Evolutionary conservation across 1,284 basidiomycete species (phyloP), one percentile per base, ranked within the genome.

Genomic region (Hymenochaete sp.): DNA sequence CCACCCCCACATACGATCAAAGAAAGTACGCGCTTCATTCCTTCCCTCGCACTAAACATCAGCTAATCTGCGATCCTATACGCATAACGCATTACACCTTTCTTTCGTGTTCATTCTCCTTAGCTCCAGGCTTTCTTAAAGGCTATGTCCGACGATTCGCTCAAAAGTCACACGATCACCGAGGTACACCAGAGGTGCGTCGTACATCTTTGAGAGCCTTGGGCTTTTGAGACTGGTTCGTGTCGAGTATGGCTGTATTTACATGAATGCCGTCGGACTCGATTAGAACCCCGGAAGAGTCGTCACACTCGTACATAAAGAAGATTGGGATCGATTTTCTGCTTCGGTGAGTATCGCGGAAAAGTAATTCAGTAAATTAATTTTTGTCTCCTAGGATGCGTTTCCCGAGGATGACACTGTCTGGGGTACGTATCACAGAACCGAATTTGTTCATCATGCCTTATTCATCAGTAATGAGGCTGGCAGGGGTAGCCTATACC

Each of bases 81-180:
- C 3, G 18, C 25, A 39, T 25, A 29, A 47, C 24, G 24, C 19
- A 25, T 7, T 16, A 28, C 10, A 37, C 25, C 21, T 10, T 13
- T 28, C n/a, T 10, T 26, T 10, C 22, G 8, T 4, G 22, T 26
- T 14, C 42, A 36, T 32, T 19, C 33, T 18, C 21, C 3, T 36
- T 8, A 86, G 84, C 69, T 1, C 73, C 87, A 0, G 90, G 89
- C 19, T 93, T 79, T 58, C 67, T 93, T 55, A 90, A 88, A 61
- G 86, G 86, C 24, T 91, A 87, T 52, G 84, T 89, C 0, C 75
- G 90, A 2, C 70, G 89, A 24, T 93, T 93, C 57, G 86, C 90
- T 0, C 89, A 93, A 62, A 73, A 75, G 59, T 91, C 86, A 42
- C 85, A 87, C 62, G 90, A 93, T 56, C 90, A 93, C 62, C 73